phyloP scores from a whole-genome alignment of 2,329 filamentous ascomycete species.

The Xylariaceae sp. region DNA sequence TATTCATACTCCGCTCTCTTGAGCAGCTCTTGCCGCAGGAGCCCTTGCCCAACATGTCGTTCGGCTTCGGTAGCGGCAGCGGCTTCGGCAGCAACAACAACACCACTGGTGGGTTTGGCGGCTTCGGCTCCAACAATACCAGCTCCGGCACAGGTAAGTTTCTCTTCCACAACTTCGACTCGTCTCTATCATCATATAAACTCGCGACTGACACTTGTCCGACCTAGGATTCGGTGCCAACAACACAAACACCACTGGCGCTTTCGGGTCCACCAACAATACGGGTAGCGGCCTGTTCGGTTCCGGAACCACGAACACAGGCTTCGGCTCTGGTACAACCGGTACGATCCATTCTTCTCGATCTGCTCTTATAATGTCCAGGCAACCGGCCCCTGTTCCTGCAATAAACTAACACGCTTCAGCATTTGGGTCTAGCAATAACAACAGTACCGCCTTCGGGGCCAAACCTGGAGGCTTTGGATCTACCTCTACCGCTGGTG shows the following conservation, averaged over 20 bases:
- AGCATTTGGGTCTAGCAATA: constrained; percentile 45
- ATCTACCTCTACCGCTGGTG: constrained; percentile 30
- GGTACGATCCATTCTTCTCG: constrained; percentile 32
- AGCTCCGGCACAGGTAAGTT: constrained; percentile 52
- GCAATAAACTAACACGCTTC: constrained; percentile 17
- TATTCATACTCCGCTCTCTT: constrained; percentile 12
- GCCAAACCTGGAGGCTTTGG: constrained; percentile 37
- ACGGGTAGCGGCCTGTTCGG: constrained; percentile 32
- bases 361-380: neutral
- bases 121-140: constrained; percentile 48
- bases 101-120: constrained; percentile 53
- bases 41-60: constrained; percentile 48
- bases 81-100: constrained; percentile 55
- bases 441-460: constrained; percentile 45
- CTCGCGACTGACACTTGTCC: constrained; percentile 21
- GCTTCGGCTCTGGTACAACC: constrained; percentile 39
- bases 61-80: constrained; percentile 49
- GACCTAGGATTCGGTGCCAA: constrained; percentile 29
- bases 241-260: constrained; percentile 12
- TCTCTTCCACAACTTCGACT: constrained; percentile 17
- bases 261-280: constrained; percentile 36
- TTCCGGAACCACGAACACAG: constrained; percentile 32
- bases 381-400: neutral
- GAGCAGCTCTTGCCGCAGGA: constrained; percentile 9
- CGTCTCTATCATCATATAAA: constrained; percentile 2